Conservation (phyloP, 2,329 filamentous ascomycete genomes). For the Ophiosphaerella narmari region DNA sequence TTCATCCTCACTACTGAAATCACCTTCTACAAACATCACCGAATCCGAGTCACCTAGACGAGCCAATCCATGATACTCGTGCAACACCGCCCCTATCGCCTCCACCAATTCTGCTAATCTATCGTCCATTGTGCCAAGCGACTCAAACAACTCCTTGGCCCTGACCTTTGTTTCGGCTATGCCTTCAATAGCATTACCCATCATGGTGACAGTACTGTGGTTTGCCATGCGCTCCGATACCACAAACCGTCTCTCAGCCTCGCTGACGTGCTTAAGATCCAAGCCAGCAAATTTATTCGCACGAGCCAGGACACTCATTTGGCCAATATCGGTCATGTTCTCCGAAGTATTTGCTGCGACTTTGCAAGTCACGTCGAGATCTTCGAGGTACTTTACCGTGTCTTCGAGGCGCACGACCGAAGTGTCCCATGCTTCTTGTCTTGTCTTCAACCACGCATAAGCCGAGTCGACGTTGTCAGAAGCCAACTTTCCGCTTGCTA, state of each 20-base stretch:
- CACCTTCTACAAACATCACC: not conserved
- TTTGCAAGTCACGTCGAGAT: slow-evolving; percentile 4
- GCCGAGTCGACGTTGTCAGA: not conserved
- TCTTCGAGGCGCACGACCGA: not conserved
- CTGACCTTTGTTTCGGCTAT: not conserved
- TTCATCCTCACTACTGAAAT: not conserved
- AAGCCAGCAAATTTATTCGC: not conserved
- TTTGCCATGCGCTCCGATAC: not conserved
- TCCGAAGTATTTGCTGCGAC: slow-evolving; percentile 3
- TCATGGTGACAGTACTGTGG: not conserved
- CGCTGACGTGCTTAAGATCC: not conserved
- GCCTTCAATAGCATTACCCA: not conserved
- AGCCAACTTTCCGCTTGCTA: not conserved
- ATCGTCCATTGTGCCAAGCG: not conserved
- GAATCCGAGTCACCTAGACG: not conserved
- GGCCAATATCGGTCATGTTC: slow-evolving; percentile 3
- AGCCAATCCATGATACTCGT: not conserved
- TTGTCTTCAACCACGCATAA: not conserved
- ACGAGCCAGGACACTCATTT: slow-evolving; percentile 5
- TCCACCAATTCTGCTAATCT: not conserved
- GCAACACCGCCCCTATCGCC: not conserved
- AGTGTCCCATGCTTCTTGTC: not conserved
- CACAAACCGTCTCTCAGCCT: not conserved
- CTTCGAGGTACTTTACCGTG: not conserved
- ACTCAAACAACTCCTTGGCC: not conserved